Percentiles rank a stretch among this genome's conserved stretches.
Evolutionary conservation across 2,329 filamentous ascomycete genomes (phyloP).

Genomic region (Monosporascus sp.): DNA sequence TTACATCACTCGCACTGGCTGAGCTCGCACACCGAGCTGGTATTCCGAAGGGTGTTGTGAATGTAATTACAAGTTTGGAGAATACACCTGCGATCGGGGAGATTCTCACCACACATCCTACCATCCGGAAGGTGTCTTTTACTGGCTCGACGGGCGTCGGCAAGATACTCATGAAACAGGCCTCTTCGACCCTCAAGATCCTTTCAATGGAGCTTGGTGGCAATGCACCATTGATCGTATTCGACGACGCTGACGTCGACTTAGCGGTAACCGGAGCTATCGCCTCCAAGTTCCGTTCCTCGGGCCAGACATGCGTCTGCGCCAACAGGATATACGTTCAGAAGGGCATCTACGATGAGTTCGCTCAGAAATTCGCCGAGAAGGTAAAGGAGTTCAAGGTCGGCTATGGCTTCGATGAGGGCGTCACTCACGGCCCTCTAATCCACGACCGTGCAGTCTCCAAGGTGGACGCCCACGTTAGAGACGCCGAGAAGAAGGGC

Average conservation of each 20-base stretch:
- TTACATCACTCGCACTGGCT: conserved; percentile 80
- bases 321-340: conserved; percentile 82
- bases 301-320: conserved; percentile 92
- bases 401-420: conserved; percentile 65
- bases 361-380: conserved; percentile 61
- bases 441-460: conserved; percentile 77
- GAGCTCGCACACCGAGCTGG: conserved; percentile 84
- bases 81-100: conserved; percentile 79
- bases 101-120: conserved; percentile 68
- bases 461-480: conserved; percentile 76
- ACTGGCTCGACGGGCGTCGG: conserved; percentile 72
- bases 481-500: conserved; percentile 73
- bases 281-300: conserved; percentile 85
- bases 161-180: conserved; percentile 83
- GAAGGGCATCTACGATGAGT: conserved; percentile 69
- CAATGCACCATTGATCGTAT: conserved; percentile 94
- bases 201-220: conserved; percentile 86
- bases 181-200: conserved; percentile 75
- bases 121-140: conserved; percentile 86
- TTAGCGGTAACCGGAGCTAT: conserved; percentile 77
- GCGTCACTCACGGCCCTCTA: conserved; percentile 72
- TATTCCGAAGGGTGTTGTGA: conserved; percentile 85
- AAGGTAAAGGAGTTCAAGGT: conserved; percentile 72
- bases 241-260: conserved; percentile 90
- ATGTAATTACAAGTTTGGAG: conserved; percentile 72